Percentiles rank a stretch among this genome's conserved stretches.
Evolutionary conservation across 2,329 filamentous ascomycete species (phyloP).

Genomic region (Alternaria alternata): DNA sequence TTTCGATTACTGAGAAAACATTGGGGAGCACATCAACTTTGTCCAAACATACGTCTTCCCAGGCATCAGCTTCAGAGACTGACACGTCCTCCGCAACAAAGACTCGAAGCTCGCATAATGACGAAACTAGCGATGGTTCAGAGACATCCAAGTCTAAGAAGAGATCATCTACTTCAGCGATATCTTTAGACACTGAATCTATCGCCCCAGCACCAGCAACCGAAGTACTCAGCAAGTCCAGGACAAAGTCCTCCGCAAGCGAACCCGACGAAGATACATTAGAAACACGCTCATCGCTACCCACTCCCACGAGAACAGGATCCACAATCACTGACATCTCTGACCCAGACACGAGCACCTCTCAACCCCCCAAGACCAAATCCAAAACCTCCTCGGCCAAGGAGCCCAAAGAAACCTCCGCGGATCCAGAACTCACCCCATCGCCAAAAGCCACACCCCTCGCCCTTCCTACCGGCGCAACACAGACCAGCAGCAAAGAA

Average conservation of each 20-base stretch:
- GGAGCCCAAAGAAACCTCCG: neutral
- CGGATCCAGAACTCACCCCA: neutral
- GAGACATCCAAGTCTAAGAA: neutral
- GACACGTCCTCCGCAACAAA: neutral
- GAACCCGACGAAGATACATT: neutral
- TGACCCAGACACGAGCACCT: neutral
- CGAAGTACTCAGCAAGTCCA: neutral
- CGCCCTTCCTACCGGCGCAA: neutral
- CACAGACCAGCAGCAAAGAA: neutral
- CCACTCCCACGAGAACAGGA: neutral
- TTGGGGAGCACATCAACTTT: neutral
- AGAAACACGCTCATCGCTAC: neutral
- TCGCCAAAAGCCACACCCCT: neutral
- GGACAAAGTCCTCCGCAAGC: neutral
- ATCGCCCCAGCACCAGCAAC: neutral
- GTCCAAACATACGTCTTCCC: neutral
- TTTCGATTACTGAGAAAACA: neutral
- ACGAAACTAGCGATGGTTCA: neutral
- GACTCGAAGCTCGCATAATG: neutral
- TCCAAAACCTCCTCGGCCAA: neutral
- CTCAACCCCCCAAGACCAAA: neutral
- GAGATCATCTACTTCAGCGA: no score
- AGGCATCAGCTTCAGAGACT: neutral
- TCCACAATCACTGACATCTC: neutral
- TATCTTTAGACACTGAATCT: neutral